A percentile compares a stretch with the other conserved stretches of the same genome.
phyloP scores from a whole-genome alignment of 2,329 filamentous ascomycete genomes.

The Phialophora tarda region DNA sequence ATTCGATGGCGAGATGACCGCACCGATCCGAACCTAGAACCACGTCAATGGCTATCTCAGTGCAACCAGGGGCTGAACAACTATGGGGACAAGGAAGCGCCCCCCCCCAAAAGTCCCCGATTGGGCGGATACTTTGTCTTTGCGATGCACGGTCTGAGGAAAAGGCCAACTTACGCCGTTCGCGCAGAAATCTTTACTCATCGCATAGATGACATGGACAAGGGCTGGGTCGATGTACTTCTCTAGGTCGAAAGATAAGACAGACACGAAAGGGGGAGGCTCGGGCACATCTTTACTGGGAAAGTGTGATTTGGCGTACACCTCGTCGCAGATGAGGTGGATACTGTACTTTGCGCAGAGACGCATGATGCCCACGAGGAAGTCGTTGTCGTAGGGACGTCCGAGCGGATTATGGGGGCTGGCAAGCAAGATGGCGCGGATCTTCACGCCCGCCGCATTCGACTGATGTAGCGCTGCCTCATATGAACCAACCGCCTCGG shows the following conservation, averaged over 20 bases:
- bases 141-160: neutral
- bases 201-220: constrained; percentile 33
- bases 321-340: constrained; percentile 64
- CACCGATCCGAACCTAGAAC: constrained; percentile 39
- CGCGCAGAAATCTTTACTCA: constrained; percentile 37
- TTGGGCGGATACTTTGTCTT: neutral
- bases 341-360: constrained; percentile 58
- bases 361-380: constrained; percentile 51
- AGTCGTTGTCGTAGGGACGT: constrained; percentile 51
- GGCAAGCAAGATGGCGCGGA: constrained; percentile 54
- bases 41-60: neutral
- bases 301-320: constrained; percentile 63
- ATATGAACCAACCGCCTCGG: constrained; percentile 52
- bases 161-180: constrained; percentile 27
- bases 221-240: constrained; percentile 53
- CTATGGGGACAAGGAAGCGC: neutral
- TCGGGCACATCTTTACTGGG: constrained; percentile 40
- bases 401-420: constrained; percentile 61
- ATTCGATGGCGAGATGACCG: constrained; percentile 55
- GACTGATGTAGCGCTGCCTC: constrained; percentile 51
- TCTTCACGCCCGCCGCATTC: constrained; percentile 46
- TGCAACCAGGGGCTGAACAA: neutral
- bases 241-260: constrained; percentile 53
- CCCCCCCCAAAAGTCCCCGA: neutral
- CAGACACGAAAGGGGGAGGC: constrained; percentile 52